Base-by-base conservation (phyloP, 345 rosid species). In the Noccaea caerulescens region DNA sequence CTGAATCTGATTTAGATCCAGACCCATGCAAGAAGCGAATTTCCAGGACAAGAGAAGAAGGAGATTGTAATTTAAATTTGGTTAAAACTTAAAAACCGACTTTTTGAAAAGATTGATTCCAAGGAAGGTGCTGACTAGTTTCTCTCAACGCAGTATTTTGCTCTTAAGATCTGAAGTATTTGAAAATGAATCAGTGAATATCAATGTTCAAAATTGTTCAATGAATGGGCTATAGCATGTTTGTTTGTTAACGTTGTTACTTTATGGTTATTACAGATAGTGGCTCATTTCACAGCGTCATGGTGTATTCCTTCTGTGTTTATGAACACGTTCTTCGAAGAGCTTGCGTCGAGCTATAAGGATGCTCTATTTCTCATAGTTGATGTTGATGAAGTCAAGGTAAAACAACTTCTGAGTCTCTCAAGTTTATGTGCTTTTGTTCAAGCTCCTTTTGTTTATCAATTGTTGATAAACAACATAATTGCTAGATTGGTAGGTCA, bases 301-400 rank as follows among this genome's bases (percentile, higher is more conserved):
- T 91, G 98, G 98, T 93, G 97, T 56, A 70, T 86, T 68, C 98
- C 97, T 63, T 93, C 98, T 18, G 88, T 91, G 84, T 93, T 76
- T 20, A 93, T 93, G 98, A 91, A 82, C 55, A 86, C 93, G 0
- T 69, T 77, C 64, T 84, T 89, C 44, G 92, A 88, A 76, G 97
- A 89, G 54, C 57, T 89, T 58, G 90, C 97, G 4, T 76, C 83
- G 8, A 53, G 59, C 74, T 77, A 77, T 75, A 86, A 83, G 16
- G 93, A 91, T 76, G 84, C 59, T 73, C 79, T 88, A 51, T 94
- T 94, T 77, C 90, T 94, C 64, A 70, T 75, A 27, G 92, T 91
- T 58, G 97, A 94, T 73, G 99, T 94, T 18, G 99, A 94, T 78
- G 96, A 87, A 51, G 91, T 84, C 58, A 86, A 85, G 97, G 97